phyloP scores from a whole-genome alignment of 2,329 filamentous ascomycete species.

The Waltergamsia citrina region DNA sequence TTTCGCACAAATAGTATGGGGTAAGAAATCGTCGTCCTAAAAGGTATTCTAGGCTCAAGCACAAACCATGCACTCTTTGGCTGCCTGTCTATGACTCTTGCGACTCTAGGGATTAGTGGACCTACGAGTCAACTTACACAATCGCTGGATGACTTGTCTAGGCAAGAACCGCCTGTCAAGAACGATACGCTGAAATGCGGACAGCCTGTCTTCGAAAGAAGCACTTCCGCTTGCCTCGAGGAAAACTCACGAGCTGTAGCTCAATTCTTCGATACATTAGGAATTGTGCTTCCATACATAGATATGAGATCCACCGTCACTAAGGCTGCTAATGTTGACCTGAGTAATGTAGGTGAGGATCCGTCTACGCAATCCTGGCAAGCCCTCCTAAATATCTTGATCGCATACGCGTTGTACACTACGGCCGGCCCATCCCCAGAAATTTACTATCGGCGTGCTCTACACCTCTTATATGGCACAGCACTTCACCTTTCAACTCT shows the following conservation, averaged over 20 bases:
- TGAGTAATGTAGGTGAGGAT: constrained; percentile 4
- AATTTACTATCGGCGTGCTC: constrained; percentile 14
- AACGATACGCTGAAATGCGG: neutral
- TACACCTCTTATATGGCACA: constrained; percentile 14
- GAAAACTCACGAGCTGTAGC: constrained; percentile 11
- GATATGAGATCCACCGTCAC: constrained; percentile 2
- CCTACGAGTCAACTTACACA: neutral
- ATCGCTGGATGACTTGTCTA: neutral
- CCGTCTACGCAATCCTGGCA: constrained; percentile 7
- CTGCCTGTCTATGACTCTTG: constrained; percentile 14
- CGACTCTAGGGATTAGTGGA: constrained; percentile 9
- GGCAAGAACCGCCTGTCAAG: neutral
- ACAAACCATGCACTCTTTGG: constrained; percentile 20
- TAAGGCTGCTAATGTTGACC: constrained; percentile 10
- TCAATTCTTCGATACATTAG: constrained; percentile 17
- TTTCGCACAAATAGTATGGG: neutral
- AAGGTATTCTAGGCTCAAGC: constrained; percentile 12
- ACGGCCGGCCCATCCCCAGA: constrained; percentile 11
- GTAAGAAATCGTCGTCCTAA: neutral
- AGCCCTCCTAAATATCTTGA: constrained; percentile 16
- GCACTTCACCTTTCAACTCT: constrained; percentile 12
- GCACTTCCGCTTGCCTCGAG: too few species aligned
- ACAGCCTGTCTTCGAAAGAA: neutral
- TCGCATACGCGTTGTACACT: constrained; percentile 15
- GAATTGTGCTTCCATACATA: constrained; percentile 14